Evolutionary conservation across 2,329 filamentous ascomycete genomes (phyloP), one percentile per base, ranked within the genome.

Genomic region (Rachicladosporium sp.): DNA sequence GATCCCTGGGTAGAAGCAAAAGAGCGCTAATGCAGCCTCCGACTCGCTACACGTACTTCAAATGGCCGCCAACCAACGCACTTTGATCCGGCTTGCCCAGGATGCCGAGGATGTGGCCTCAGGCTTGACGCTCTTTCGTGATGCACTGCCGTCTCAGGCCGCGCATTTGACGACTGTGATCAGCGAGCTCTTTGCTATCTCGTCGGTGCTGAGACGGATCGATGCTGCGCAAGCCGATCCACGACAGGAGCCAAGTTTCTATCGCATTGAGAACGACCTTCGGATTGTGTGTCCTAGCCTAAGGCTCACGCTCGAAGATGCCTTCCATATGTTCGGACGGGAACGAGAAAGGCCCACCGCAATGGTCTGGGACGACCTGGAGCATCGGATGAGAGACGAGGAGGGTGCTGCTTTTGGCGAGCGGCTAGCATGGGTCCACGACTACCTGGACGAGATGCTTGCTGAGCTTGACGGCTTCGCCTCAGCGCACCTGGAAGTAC

Each of bases 91-190:
- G 38, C 54, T 65, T 46, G 66, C 69, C 50, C 60, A 64, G 49
- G 62, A 64, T 41, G 68, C 70, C 44, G 68, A 74, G 51, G 69
- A 74, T 36, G 65, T 70, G 46, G 70, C 70, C 37, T 61, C 64
- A 37, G 67, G 64, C 41, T 64, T 78, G 44, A 60, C 61, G 44
- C 51, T 58, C 32, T 73, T 76, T 53, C 58, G 69, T 37, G 60
- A 61, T 41, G 63, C 66, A 46, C 64, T 76, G 36, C 66, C 69
- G 6, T 62, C 71, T 38, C 58, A 68, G 48, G 61, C 66, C 29
- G 64, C 67, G 27, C 67, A 72, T 33, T 70, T 78, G 48, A 71
- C 70, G 15, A 61, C 61, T 27, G 55, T 71, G 21, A 70, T 77
- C 38, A 65, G 68, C 40, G 65, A 73, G 43, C 62, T 77, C 15